These are phyloP conservation scores for Wickerhamomyces rabaulensis DNA, from an alignment of 805 yeast genomes.

Conservation along the genomic window DNA sequence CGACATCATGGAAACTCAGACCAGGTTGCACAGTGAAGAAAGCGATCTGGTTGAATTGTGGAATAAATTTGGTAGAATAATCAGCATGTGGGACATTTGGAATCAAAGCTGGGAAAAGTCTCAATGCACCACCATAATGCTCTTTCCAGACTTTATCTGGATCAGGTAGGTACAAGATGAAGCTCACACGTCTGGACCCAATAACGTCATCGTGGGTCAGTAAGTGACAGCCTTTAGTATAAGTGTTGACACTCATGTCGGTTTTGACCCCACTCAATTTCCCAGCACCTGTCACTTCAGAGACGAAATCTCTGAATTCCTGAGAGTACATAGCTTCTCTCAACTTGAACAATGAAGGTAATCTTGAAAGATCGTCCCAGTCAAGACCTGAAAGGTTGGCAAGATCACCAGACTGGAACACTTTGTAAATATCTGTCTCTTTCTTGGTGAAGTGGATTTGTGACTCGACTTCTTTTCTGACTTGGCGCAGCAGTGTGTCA, in stretches of 20 bases:
- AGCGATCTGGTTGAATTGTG: constrained; percentile 94
- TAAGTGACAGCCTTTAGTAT: constrained; percentile 88
- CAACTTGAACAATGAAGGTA: constrained; percentile 72
- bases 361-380: constrained; percentile 62
- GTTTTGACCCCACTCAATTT: constrained; percentile 85
- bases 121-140: constrained; percentile 87
- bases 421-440: constrained; percentile 96
- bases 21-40: constrained; percentile 97
- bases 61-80: constrained; percentile 62
- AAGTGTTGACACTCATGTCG: constrained; percentile 89
- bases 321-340: constrained; percentile 86
- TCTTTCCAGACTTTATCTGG: constrained; percentile 88
- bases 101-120: constrained; percentile 79
- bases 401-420: constrained; percentile 83
- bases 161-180: constrained; percentile 87
- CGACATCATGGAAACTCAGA: constrained; percentile 94
- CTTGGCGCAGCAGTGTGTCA: constrained; percentile 70
- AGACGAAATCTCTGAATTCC: constrained; percentile 72
- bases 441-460: constrained; percentile 89
- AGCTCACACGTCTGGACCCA: constrained; percentile 90
- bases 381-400: constrained; percentile 88
- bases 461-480: constrained; percentile 75
- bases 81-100: constrained; percentile 91
- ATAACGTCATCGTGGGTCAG: constrained; percentile 97
- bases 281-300: constrained; percentile 80